Evolutionary conservation across 1,284 basidiomycete genomes (phyloP).

Genomic region (Trametes sp.): DNA sequence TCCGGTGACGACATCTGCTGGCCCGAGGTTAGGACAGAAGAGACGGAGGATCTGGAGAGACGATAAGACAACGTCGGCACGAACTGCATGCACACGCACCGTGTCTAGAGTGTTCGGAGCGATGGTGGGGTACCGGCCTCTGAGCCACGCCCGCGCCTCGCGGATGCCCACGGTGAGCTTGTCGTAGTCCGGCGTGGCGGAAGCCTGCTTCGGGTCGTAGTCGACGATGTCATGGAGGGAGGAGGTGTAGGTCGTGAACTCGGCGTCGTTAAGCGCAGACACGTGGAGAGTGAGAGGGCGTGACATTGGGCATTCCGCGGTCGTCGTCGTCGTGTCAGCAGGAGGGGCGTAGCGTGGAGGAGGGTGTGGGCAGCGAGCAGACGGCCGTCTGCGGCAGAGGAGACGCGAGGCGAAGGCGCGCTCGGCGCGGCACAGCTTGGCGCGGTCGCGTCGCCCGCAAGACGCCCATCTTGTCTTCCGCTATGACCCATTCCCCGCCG

Average conservation of each 20-base stretch:
- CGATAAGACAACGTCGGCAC: conserved; percentile 15
- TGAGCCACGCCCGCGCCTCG: conserved; percentile 77
- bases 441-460: conserved; percentile 20
- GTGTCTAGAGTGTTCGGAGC: conserved; percentile 62
- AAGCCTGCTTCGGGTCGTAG: conserved; percentile 49
- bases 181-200: conserved; percentile 56
- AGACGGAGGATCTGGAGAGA: conserved; percentile 66
- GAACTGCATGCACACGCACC: conserved; percentile 44
- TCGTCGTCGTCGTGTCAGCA: conserved; percentile 14
- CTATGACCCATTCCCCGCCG: conserved; percentile 12
- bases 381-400: conserved; percentile 8
- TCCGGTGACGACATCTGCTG: conserved; percentile 60
- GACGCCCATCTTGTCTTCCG: conserved; percentile 9
- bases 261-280: conserved; percentile 75
- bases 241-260: conserved; percentile 70
- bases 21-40: conserved; percentile 61
- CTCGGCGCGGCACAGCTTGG: conserved; percentile 26
- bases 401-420: conserved; percentile 23
- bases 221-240: conserved; percentile 63
- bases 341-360: conserved; percentile 1
- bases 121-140: conserved; percentile 68
- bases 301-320: conserved; percentile 30
- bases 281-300: conserved; percentile 71
- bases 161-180: conserved; percentile 59
- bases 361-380: not conserved